Evolutionary conservation across 2,329 filamentous ascomycete genomes (phyloP), one percentile per base, ranked within the genome.

Genomic region (Calonectria crousiana): DNA sequence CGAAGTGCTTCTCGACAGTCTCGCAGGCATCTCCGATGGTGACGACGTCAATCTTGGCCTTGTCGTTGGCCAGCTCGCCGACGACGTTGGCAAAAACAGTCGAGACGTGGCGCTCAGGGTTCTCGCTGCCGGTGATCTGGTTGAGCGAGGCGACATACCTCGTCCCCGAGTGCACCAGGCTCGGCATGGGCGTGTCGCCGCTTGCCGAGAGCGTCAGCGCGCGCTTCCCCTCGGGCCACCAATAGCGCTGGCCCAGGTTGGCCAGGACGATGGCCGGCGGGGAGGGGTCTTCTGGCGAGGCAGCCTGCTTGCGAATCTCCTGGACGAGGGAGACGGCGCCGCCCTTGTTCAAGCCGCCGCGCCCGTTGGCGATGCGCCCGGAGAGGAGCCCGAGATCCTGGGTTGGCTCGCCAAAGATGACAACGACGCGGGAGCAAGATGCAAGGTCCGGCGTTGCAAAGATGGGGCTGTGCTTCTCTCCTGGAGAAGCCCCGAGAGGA

Each of bases 341-440:
- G n/a, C 95, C 95, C 56, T 89, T 87, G 76, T 92, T 87, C 77
- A 98, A 88, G 26, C 94, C 93, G 2, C 93, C 91, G 2, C 87
- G 85, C 0, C 91, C 90, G 72, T 91, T 90, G 49, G 93, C 84
- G 14, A 93, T 87, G 26, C 95, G 91, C 78, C 94, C 93, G 0
- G 95, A 92, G 76, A 96, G 89, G 41, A 96, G 85, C 0, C 95
- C 95, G 0, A 97, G 88, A 68, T 96, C 93, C 80, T 96, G 93
- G 3, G 82, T 82, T 1, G 90, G 86, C 78, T 97, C 93, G 71
- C 95, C 95, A 78, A 98, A 90, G 67, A 98, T 84, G 58, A 98
- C 84, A 28, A 97, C 86, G 20, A 98, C 85, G 51, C 94, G 92
- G 60, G 89, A 87, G 70, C 90, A 90, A 13, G 82, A 83, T 28